phyloP scores from a whole-genome alignment of 768 basidiomycete species.

The Tubosaeta sp. region DNA sequence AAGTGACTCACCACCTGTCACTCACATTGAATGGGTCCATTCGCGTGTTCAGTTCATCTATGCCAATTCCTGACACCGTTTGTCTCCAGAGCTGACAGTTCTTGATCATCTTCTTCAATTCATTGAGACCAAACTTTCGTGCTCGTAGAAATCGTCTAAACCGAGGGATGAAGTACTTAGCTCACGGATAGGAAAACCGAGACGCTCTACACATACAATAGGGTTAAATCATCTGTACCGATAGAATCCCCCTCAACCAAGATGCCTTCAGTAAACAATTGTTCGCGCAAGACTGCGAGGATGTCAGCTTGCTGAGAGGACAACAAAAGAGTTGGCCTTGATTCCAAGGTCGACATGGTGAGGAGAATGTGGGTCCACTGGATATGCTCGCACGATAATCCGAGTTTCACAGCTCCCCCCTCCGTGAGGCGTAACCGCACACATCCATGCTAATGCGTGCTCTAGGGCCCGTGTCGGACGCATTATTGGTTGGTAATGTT shows the following conservation, averaged over 20 bases:
- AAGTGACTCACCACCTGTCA: slow-evolving; percentile 2
- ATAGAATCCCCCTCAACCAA: slow-evolving; percentile 58
- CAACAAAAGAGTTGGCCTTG: slow-evolving; percentile 3
- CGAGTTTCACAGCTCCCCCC: not conserved
- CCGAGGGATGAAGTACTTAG: no score
- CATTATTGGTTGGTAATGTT: not conserved
- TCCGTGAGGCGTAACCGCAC: not conserved
- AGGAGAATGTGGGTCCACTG: not conserved
- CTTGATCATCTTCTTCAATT: slow-evolving; percentile 60
- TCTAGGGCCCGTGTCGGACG: not conserved
- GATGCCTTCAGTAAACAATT: slow-evolving; percentile 49
- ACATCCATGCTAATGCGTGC: not conserved
- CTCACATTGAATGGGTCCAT: slow-evolving; percentile 72
- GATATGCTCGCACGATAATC: not conserved
- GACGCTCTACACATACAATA: slow-evolving; percentile 43
- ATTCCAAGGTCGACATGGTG: slow-evolving; percentile 12
- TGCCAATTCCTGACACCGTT: slow-evolving; percentile 58
- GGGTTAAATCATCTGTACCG: slow-evolving; percentile 55
- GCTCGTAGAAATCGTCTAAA: slow-evolving; percentile 73
- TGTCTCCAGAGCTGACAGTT: slow-evolving; percentile 68
- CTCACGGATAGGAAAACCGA: not conserved
- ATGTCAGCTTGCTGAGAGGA: slow-evolving; percentile 33
- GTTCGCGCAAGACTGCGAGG: slow-evolving; percentile 47
- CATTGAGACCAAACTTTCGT: slow-evolving; percentile 55
- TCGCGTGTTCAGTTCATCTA: slow-evolving; percentile 56